Evolutionary conservation across 768 basidiomycete genomes (phyloP), one percentile per base, ranked within the genome.

Genomic region (Tephrocybe rancida): DNA sequence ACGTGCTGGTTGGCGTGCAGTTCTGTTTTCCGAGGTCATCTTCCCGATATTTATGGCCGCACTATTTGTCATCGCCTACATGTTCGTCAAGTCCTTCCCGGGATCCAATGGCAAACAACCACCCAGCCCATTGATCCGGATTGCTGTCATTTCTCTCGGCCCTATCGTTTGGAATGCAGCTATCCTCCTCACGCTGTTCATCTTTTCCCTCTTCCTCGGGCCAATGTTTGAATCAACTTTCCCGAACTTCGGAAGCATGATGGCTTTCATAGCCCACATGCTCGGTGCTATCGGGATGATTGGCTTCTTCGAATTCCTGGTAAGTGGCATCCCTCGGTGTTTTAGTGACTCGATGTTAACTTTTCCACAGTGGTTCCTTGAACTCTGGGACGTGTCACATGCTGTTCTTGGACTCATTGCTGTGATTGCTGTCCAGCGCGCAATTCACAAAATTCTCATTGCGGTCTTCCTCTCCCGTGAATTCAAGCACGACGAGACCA

Each of bases 401-500:
- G 94, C 95, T 19, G 92, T 98, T 14, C 81, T 99, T 41, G 97
- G 96, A 24, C 80, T 97, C 46, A 92, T 98, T 62, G 82, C 94
- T 7, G 88, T 94, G 55, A 90, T 98, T 55, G 84, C 87, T 52
- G 91, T 98, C 52, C 95, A 98, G 67, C 86, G 97, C 46, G 90
- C 90, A 16, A 73, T 98, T 55, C 88, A 95, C 83, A 98, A 98
- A 79, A 79, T 94, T 54, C 76, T 97, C 51, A 98, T 99, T 64
- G 79, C 95, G 0, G 88, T 96, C 56, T 94, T 95, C 83, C 76
- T 98, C 32, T 90, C 95, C 35, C 89, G 97, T 58, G 97, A 99
- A 72, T 97, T 97, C 83, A 99, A 99, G 76, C 95, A 98, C 68
- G 97, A 99, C 68, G 95, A 98, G 73, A 95, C 93, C 30, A 98